Evolutionary conservation across 1,139 yeast genomes (phyloP), one percentile per base, ranked within the genome.

Genomic region (Yamadazyma aaseri): DNA sequence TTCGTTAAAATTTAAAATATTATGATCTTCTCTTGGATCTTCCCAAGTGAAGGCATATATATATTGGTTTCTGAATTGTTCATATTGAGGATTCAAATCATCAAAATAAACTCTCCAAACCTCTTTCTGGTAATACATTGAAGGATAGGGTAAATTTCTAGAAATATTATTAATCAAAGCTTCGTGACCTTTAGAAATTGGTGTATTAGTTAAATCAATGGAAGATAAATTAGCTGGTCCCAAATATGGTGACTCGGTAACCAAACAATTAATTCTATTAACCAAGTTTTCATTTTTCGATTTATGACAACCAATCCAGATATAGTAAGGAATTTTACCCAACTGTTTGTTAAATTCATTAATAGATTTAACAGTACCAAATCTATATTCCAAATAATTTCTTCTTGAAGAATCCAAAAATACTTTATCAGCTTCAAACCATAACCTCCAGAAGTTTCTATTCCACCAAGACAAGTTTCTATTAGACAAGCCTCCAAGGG

Each of bases 21-120:
- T 70, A 44, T 79, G 74, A 58, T 85, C 95, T 58, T 83, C 94
- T 38, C 84, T 72, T 21, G 95, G 95, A 55, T 85, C 95, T 60
- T 85, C 95, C 95, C 95, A 85, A 7, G 94, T 85, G 60, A 85
- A 85, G 3, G 95, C 90, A 53, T 85, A 85, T 39, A 85, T 85
- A 56, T 83, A 85, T 59, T 84, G 89, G 53, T 82, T 72, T 40
- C 74, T 78, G 65, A 85, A 85, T 56, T 84, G 90, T 31, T 73
- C 75, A 52, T 81, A 81, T 49, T 73, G 74, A 8, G 83, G 77
- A 49, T 77, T 77, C 46, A 76, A 59, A 49, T 82, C 90, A 57
- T 85, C 87, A 51, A 80, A 85, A 59, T 79, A 85, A 26, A 84
- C 89, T 52, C 95, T 72, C 83, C 90, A 84, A 16, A 79, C 70